Base-by-base conservation (phyloP, 2,329 filamentous ascomycete species). In the Botrytis deweyae region DNA sequence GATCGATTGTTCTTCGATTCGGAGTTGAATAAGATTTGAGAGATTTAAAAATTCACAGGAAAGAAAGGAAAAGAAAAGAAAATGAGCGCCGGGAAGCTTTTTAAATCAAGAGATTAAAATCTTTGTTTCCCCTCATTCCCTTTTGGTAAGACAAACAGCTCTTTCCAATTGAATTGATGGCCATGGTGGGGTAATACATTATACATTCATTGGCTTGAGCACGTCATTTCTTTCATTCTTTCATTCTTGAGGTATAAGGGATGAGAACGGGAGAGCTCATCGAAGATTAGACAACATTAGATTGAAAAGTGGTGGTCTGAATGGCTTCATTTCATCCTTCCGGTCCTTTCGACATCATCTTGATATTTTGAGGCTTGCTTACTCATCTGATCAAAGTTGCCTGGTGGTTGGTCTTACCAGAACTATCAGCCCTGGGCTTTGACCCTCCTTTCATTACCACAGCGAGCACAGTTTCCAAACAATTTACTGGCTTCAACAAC, bases 281-380 rank as follows among this genome's bases (percentile, higher is more conserved):
- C 5, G 33, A 40, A 20, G 25, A 46, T 9, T 38, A 16, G 65
- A 38, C 46, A 67, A 40, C 9, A 55, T 42, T 58, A 12, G 14
- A 42, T 58, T 42, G 49, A 18, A 29, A 33, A 42, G 12, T 16
- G 36, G n/a, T 42, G 36, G n/a, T 42, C 25, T 33, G 66, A 68
- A 68, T 68, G 5, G 66, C 49, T 68, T 68, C 66, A 68, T 58
- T 58, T 58, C 66, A 68, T 68, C 14, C 18, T 33, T 68, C 6
- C 9, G 9, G 38, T 25, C 38, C 64, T n/a, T 16, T 49, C 63
- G 42, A 66, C 29, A 33, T 20, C 42, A 29, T 66, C 42, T 49
- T 36, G 63, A 49, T 16, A 38, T 49, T 36, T n/a, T 36, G 4
- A 29, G 10, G 40, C 1, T 14, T 64, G 62, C 62, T 66, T 36